Evolutionary conservation across 2,329 filamentous ascomycete species (phyloP).

Genomic region (Cordyceps javanica): DNA sequence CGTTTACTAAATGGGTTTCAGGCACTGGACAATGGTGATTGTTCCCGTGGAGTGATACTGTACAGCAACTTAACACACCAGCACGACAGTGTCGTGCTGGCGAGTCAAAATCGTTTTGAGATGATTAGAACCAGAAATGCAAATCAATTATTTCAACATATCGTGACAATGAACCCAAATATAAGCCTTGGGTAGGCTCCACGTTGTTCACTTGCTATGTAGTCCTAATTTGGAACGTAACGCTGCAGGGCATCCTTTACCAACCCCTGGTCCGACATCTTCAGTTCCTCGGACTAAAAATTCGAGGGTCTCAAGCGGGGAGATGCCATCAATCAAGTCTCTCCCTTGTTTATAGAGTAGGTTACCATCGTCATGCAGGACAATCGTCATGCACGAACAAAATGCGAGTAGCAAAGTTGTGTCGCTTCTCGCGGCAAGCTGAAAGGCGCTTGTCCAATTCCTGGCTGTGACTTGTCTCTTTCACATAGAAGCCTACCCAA

Average conservation of each 20-base stretch:
- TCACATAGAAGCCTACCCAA: background rate
- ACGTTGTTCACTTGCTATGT: background rate
- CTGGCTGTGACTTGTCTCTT: background rate
- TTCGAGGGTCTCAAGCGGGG: background rate
- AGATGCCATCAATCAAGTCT: background rate
- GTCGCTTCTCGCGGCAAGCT: background rate
- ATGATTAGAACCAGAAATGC: background rate
- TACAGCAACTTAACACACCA: background rate
- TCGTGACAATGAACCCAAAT: too few species aligned
- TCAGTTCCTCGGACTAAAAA: background rate
- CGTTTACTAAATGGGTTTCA: constrained; percentile 52
- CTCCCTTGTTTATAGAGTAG: background rate
- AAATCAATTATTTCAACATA: background rate
- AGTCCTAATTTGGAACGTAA: background rate
- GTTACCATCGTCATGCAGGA: background rate
- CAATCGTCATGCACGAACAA: background rate
- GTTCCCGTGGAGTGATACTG: background rate
- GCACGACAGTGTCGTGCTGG: background rate
- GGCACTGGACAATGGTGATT: background rate
- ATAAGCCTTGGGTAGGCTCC: too few species aligned
- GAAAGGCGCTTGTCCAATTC: background rate
- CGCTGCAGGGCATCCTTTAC: background rate
- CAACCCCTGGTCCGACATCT: background rate
- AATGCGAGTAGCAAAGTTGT: background rate
- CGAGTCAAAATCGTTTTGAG: background rate